phyloP scores from a whole-genome alignment of 306 rosid genomes.

The Dalbergia cultrata region DNA sequence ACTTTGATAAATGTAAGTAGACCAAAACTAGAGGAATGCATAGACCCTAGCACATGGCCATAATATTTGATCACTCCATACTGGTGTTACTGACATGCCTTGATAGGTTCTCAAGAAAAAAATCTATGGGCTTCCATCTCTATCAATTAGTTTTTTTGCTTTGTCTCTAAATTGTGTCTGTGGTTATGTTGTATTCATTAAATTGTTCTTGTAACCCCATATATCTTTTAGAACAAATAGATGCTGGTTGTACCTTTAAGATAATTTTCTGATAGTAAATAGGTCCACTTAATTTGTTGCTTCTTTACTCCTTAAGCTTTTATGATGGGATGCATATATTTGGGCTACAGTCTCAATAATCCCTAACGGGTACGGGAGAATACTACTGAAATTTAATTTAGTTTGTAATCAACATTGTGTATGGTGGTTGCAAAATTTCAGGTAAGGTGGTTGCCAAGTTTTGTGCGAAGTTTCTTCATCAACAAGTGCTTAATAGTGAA shows the following conservation, averaged over 20 bases:
- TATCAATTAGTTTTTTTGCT: background rate
- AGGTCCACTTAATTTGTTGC: background rate
- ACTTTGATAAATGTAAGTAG: background rate
- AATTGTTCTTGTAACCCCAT: background rate
- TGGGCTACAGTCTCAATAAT: slow-evolving; percentile 18
- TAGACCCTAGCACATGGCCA: background rate
- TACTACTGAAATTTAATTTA: background rate
- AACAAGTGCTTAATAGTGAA: slow-evolving; percentile 81
- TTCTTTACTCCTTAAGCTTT: slow-evolving; percentile 13
- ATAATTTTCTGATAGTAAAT: background rate
- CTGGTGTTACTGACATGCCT: background rate
- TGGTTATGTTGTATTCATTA: slow-evolving; percentile 1
- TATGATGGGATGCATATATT: background rate
- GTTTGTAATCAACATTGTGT: slow-evolving; percentile 14
- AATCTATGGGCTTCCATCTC: background rate
- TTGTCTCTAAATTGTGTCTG: slow-evolving; percentile 7
- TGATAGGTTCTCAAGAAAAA: background rate
- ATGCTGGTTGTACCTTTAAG: background rate
- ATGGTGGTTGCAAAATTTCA: slow-evolving; percentile 54
- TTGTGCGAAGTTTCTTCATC: slow-evolving; percentile 96
- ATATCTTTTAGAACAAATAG: slow-evolving; percentile 19
- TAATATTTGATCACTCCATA: background rate
- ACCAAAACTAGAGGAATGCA: background rate
- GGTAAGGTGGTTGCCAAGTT: slow-evolving; percentile 99
- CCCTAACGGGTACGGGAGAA: background rate